Base-by-base conservation (phyloP, 257 asterid genomes). In the Cinchona pubescens region DNA sequence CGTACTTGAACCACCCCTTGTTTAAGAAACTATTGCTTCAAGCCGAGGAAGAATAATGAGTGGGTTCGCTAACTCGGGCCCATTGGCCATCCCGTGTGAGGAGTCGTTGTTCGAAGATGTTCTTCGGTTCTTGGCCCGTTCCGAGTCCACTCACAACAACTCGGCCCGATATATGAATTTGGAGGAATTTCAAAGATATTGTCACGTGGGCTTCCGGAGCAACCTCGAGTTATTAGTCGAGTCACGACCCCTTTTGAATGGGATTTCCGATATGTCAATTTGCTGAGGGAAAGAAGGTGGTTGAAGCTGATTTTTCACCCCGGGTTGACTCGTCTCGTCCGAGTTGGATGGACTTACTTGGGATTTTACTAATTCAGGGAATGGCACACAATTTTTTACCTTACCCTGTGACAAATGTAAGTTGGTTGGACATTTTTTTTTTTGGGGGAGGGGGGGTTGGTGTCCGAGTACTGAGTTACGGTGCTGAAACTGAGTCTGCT, bases 31-130 rank as follows among this genome's bases (percentile, higher is more conserved):
- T 88, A 2, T 67, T 88, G 76, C 30, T 76, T 32, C 87, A 80
- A 61, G 89, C 91, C 1, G 93, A 86, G 80, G 93, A 88, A 69
- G 91, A 83, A 70, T 88, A 78, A n/a, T n/a, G n/a, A n/a, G n/a
- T 34, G 93, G 91, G 64, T 88, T 86, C 38, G 46, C 80, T 13
- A 88, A 82, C 35, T 63, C 80, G 7, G 93, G 93, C 14, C 93
- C 87, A 56, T 64, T 88, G 58, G 78, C 84, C 37, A 86, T 88
- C 75, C 93, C 93, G 19, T 88, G 93, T 60, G 91, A 83, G 8
- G 91, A 88, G 60, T 69, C 79, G 5, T 23, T 82, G 48, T 88
- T 88, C 14, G 91, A 86, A 67, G 86, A 82, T 8, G 76, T 86
- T 8, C 79, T 88, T 13, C 67, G 79, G 74, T 72, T 55, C 79